These are phyloP conservation scores for Xylariaceae sp. DNA, from an alignment of 2,329 filamentous ascomycete genomes.

Conservation along the genomic window DNA sequence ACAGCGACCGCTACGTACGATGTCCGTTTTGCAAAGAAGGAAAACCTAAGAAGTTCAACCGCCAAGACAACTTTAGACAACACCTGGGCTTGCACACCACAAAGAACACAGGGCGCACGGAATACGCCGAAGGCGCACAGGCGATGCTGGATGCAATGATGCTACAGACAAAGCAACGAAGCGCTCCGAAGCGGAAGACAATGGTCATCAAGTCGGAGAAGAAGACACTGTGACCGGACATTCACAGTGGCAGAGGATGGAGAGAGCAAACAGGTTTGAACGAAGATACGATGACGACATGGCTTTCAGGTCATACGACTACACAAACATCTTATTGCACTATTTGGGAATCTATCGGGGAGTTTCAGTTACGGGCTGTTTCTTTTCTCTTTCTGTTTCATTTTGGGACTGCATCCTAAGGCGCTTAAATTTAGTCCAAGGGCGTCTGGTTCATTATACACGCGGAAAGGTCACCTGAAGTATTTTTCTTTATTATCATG, in stretches of 20 bases:
- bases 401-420: neutral
- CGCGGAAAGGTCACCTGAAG: constrained; percentile 1
- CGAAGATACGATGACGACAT: neutral
- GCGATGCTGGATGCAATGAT: constrained; percentile 21
- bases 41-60: constrained; percentile 33
- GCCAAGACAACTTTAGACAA: constrained; percentile 36
- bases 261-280: neutral
- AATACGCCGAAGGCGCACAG: constrained; percentile 28
- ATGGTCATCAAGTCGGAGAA: constrained; percentile 11
- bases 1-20: constrained; percentile 18
- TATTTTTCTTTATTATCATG: neutral
- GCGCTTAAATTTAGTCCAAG: neutral
- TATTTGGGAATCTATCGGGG: neutral
- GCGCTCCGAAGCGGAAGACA: constrained; percentile 20
- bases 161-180: constrained; percentile 23
- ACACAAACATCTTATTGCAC: neutral
- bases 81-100: constrained; percentile 38
- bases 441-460: neutral
- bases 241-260: too few relatives aligned
- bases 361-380: too few relatives aligned
- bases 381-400: neutral
- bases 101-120: constrained; percentile 29
- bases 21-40: constrained; percentile 26
- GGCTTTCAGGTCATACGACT: neutral
- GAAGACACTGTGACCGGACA: constrained; percentile 2